Evolutionary conservation across 139 green algal genomes (phyloP).

Genomic region (Chlorella sp.): DNA sequence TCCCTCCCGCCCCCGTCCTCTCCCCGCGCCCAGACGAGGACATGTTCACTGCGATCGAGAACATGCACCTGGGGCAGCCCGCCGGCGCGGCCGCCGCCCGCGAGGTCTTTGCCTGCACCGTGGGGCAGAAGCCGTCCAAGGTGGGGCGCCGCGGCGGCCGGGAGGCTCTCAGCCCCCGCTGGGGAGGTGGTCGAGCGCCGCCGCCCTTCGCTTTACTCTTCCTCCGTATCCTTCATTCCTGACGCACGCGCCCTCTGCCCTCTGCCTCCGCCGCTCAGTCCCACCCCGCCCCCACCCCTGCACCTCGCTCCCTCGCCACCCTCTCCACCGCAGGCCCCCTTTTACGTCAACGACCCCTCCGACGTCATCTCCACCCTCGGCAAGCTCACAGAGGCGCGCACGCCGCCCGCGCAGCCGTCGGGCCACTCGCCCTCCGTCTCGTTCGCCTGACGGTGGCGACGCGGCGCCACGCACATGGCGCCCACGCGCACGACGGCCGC

Average conservation of each 20-base stretch:
- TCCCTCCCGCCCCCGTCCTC: background rate
- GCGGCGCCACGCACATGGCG: background rate
- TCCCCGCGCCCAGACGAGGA: slow-evolving; percentile 82
- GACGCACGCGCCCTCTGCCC: too few species aligned
- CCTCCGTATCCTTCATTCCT: too few species aligned
- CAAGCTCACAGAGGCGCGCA: slow-evolving; percentile 35
- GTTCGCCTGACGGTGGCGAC: slow-evolving; percentile 6
- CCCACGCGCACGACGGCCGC: background rate
- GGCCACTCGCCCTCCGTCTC: slow-evolving; percentile 14
- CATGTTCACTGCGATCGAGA: slow-evolving; percentile 96
- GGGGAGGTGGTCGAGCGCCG: too few species aligned
- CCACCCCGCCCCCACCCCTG: too few species aligned
- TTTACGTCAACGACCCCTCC: slow-evolving; percentile 94
- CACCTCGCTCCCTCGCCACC: background rate
- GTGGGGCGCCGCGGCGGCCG: background rate
- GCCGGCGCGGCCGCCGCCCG: too few species aligned
- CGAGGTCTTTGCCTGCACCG: slow-evolving; percentile 92
- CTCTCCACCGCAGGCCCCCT: slow-evolving; percentile 60
- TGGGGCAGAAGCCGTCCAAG: slow-evolving; percentile 95
- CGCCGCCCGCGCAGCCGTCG: background rate
- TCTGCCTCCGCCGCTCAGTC: too few species aligned
- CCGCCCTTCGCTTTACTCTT: too few species aligned
- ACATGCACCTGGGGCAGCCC: slow-evolving; percentile 59
- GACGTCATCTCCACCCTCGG: slow-evolving; percentile 75
- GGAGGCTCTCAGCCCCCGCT: too few species aligned